A percentile compares a stretch with the other conserved stretches of the same genome.
Evolutionary conservation across 345 rosid species (phyloP).

Genomic region (Hirschfeldia incana): DNA sequence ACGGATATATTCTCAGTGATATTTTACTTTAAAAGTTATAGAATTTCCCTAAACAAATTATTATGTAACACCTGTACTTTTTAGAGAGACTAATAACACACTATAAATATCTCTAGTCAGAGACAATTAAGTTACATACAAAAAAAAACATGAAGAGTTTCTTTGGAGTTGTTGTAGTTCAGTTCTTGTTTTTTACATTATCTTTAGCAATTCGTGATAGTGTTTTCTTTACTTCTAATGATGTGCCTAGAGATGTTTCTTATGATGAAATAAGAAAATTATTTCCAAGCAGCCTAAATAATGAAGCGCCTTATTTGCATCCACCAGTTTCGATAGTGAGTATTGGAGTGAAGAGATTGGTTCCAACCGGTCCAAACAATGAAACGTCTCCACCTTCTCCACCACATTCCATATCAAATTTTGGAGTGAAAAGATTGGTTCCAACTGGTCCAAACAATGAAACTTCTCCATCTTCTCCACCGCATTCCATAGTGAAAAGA

Average conservation of each 20-base stretch:
- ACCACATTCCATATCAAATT: background rate
- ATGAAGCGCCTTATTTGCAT: background rate
- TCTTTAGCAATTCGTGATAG: background rate
- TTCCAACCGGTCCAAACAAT: background rate
- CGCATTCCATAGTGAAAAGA: no score
- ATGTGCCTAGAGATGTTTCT: background rate
- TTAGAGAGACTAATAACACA: background rate
- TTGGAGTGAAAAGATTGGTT: background rate
- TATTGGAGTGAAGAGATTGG: background rate
- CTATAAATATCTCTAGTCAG: background rate
- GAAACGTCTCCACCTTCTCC: background rate
- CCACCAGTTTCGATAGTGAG: background rate
- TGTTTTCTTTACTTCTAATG: background rate
- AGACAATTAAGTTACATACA: background rate
- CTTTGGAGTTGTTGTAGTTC: background rate
- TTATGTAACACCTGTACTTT: background rate
- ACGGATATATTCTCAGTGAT: background rate
- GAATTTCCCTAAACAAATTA: background rate
- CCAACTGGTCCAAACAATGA: background rate
- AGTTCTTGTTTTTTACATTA: background rate
- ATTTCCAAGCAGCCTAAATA: background rate
- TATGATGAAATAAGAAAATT: background rate
- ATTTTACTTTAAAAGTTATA: background rate
- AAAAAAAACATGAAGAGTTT: background rate
- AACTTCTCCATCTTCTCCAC: background rate